Base-by-base conservation (phyloP, 2,329 filamentous ascomycete genomes). In the Phaeosphaeria sp. region DNA sequence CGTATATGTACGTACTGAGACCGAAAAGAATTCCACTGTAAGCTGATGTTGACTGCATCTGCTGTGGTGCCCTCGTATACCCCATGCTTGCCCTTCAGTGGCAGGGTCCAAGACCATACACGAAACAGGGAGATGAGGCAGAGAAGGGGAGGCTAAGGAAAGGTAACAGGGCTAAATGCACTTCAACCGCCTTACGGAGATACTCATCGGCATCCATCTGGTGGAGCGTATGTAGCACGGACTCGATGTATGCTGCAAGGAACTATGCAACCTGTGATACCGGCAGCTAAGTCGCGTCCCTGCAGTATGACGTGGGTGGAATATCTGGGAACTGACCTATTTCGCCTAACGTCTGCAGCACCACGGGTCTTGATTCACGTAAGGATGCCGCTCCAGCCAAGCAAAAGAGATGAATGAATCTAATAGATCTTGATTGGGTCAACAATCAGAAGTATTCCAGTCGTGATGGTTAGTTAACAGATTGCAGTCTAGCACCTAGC, bases 291-390 rank as follows among this genome's bases (percentile, higher is more conserved):
- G 17, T 50, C 30, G 21, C 36, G 41, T 51, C n/a, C 41, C 49
- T 58, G 47, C 47, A 54, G 41, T 25, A 59, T 55, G 52, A 54
- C 52, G 52, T 54, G 7, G 2, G 17, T 10, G n/a, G 25, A 27
- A 27, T 27, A 27, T 27, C 25, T 27, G 25, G 25, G 25, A 27
- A 27, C 25, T 5, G 25, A 5, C 5, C 9, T 9, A 27, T 27
- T 27, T 27, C 9, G 25, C 9, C 9, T 27, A 27, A 9, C 25
- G 25, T n/a, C n/a, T 27, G 25, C 25, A 27, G 9, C 9, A 27
- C 9, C 25, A 27, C 9, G 5, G 9, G 4, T 27, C 5, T 27
- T 9, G 25, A 9, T 27, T 27, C 25, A 27, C 25, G 5, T 27
- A 27, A 27, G 25, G 4, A 27, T 27, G 25, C 25, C 25, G 25